phyloP scores from a whole-genome alignment of 2,329 filamentous ascomycete species.

The Nothomitra cinnamomea region DNA sequence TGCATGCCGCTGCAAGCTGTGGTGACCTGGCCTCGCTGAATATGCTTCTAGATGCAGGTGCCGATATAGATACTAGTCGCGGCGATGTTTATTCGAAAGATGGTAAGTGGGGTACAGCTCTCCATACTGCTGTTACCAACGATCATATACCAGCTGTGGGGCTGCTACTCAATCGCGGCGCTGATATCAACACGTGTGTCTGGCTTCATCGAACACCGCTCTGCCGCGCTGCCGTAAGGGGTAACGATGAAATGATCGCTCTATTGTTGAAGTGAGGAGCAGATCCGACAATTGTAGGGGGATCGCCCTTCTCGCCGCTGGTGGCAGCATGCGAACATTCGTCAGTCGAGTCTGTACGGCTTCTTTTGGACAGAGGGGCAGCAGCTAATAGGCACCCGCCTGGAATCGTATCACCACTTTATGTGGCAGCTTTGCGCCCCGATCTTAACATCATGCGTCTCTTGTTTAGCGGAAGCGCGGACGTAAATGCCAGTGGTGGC shows the following conservation, averaged over 20 bases:
- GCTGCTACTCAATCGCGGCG: slow-evolving; percentile 13
- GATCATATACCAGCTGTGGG: slow-evolving; percentile 15
- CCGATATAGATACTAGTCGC: slow-evolving; percentile 7
- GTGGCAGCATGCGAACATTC: too few relatives aligned
- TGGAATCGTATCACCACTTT: too few relatives aligned
- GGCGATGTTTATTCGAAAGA: slow-evolving; percentile 3
- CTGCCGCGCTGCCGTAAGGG: not conserved
- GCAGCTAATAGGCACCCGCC: too few relatives aligned
- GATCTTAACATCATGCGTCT: too few relatives aligned
- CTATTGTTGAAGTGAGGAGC: not conserved
- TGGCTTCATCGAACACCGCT: slow-evolving; percentile 10
- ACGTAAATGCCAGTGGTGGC: too few relatives aligned
- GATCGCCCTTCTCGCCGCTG: too few relatives aligned
- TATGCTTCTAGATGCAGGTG: slow-evolving; percentile 14
- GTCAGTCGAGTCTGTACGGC: too few relatives aligned
- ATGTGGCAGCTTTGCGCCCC: too few relatives aligned
- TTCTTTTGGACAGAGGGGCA: too few relatives aligned
- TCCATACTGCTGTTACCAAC: slow-evolving; percentile 15
- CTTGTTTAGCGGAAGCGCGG: too few relatives aligned
- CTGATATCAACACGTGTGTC: slow-evolving; percentile 10
- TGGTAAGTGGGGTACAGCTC: slow-evolving; percentile 13
- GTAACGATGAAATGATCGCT: not conserved
- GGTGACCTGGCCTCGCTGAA: slow-evolving; percentile 11
- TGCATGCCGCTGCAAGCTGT: slow-evolving; percentile 13
- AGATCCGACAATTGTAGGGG: not conserved